phyloP scores from a whole-genome alignment of 805 yeast genomes.

The Candida alai region DNA sequence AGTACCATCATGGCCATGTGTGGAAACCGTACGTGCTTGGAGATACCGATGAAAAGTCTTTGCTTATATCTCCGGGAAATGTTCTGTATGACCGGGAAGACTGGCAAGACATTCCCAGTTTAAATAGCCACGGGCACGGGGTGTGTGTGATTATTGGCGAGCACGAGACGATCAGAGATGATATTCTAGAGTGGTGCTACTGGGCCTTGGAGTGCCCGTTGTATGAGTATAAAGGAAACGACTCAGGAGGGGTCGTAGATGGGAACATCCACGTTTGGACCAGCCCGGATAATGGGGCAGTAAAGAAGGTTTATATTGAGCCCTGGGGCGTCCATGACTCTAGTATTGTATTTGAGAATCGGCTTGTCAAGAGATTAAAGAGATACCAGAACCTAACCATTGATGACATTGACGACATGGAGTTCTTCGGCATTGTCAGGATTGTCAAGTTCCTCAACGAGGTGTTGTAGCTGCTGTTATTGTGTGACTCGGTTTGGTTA shows the following conservation, averaged over 20 bases:
- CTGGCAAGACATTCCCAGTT: slow-evolving; percentile 32
- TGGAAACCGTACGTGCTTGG: slow-evolving; percentile 9
- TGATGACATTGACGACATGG: slow-evolving; percentile 7
- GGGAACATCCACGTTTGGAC: slow-evolving; percentile 20
- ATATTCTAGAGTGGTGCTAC: slow-evolving; percentile 31
- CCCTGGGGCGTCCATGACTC: slow-evolving; percentile 37
- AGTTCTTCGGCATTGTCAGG: slow-evolving; percentile 19
- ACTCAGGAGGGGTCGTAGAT: slow-evolving; percentile 18
- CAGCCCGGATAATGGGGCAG: too few species aligned
- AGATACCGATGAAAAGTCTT: slow-evolving; percentile 9
- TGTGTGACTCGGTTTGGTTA: too few species aligned
- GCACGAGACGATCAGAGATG: slow-evolving; percentile 41
- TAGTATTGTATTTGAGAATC: slow-evolving; percentile 22
- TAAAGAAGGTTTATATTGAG: slow-evolving; percentile 17
- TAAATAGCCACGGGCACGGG: slow-evolving; percentile 19
- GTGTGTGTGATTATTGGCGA: slow-evolving; percentile 35
- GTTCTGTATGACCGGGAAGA: slow-evolving; percentile 19
- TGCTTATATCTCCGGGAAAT: slow-evolving; percentile 23
- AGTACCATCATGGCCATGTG: slow-evolving; percentile 10
- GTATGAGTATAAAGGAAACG: slow-evolving; percentile 12
- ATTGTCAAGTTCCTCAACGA: slow-evolving; percentile 22
- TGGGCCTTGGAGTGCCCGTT: slow-evolving; percentile 29
- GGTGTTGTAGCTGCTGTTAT: slow-evolving; percentile 5
- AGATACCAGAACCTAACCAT: slow-evolving; percentile 2
- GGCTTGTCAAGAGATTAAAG: slow-evolving; percentile 9